These are phyloP conservation scores for Hygrophoropsis aurantiaca DNA, from an alignment of 768 basidiomycete species.

Conservation along the genomic window DNA sequence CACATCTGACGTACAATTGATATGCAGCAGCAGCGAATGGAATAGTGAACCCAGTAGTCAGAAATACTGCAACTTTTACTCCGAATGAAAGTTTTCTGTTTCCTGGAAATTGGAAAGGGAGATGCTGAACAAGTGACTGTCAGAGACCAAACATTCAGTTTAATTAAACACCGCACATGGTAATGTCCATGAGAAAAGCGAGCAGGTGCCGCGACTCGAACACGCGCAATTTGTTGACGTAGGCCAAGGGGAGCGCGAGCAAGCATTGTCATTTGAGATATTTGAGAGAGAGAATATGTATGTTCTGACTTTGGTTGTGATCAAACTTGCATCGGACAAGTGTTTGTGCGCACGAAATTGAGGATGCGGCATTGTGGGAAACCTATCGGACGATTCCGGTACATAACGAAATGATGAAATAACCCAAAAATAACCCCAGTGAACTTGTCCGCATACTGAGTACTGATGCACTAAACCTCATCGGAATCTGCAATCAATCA, in stretches of 20 bases:
- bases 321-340: neutral
- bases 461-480: too few species aligned
- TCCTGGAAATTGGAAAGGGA: conserved; percentile 55
- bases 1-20: conserved; percentile 58
- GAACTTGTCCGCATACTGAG: too few species aligned
- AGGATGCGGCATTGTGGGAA: too few species aligned
- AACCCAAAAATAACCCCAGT: too few species aligned
- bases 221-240: conserved; percentile 38
- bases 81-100: conserved; percentile 49
- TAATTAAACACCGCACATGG: conserved; percentile 42
- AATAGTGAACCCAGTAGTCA: conserved; percentile 60
- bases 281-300: neutral
- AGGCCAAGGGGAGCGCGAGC: conserved; percentile 41
- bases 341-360: too few species aligned
- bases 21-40: conserved; percentile 62
- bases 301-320: neutral
- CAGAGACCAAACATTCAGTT: neutral
- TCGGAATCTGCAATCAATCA: too few species aligned
- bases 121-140: conserved; percentile 38
- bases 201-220: conserved; percentile 24
- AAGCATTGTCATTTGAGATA: conserved; percentile 35
- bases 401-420: too few species aligned
- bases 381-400: too few species aligned
- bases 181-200: conserved; percentile 56
- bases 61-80: conserved; percentile 31